phyloP scores from a whole-genome alignment of 2,329 filamentous ascomycete genomes.

The Pseudogymnoascus sp. region DNA sequence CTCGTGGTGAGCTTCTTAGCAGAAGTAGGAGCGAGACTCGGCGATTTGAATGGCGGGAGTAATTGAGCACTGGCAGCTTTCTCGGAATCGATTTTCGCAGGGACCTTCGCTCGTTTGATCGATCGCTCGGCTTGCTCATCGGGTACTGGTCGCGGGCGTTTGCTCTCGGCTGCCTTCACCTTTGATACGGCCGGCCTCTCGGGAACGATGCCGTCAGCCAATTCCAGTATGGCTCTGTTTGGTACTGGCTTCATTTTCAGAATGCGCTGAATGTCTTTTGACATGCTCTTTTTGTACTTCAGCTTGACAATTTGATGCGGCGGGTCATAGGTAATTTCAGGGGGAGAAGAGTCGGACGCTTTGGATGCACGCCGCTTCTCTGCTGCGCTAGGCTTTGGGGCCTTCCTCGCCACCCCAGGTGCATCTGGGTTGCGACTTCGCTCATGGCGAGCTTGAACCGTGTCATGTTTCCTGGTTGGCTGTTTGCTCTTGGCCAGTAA shows the following conservation, averaged over 20 bases:
- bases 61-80: neutral
- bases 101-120: neutral
- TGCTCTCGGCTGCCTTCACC: neutral
- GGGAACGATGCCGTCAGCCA: neutral
- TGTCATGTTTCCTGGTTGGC: constrained; percentile 14
- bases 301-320: constrained; percentile 22
- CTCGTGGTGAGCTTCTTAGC: neutral
- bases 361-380: neutral
- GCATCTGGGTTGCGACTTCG: constrained; percentile 25
- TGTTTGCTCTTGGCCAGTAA: constrained; percentile 17
- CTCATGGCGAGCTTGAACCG: constrained; percentile 26
- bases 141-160: neutral
- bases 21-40: neutral
- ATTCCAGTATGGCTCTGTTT: constrained; percentile 12
- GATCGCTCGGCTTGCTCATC: neutral
- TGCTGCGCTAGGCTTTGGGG: constrained; percentile 16
- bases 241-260: constrained; percentile 19
- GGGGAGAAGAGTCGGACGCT: neutral
- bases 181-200: constrained; percentile 3
- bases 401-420: constrained; percentile 28
- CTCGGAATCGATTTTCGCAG: neutral
- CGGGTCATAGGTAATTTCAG: neutral
- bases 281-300: constrained; percentile 23
- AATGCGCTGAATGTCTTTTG: constrained; percentile 23
- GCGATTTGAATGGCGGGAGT: neutral